Evolutionary conservation across 2,329 filamentous ascomycete genomes (phyloP), one percentile per base, ranked within the genome.

Genomic region (Blastomyces gilchristii): DNA sequence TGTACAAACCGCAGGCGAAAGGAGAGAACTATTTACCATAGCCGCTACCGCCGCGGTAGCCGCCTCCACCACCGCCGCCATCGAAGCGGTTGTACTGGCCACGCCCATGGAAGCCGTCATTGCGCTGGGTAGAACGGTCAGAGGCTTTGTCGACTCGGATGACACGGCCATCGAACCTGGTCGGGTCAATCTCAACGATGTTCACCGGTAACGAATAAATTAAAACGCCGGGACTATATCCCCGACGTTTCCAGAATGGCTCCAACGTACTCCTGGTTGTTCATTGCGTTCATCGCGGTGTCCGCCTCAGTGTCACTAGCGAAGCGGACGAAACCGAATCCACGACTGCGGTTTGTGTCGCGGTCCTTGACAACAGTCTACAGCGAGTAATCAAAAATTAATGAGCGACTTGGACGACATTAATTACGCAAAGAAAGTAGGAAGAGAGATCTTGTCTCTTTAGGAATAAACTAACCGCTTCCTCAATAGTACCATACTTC

Each of bases 321-420:
- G 79, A 93, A 99, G 70, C 92, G 89, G 67, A 99, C 93, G 76
- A 97, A 97, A 58, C 94, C 94, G 76, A 97, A 99, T 65, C 94
- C 94, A 76, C 94, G 90, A 82, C 92, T 97, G 76, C 93, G 91
- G 71, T 91, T 90, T 72, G 93, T 97, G 75, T 97, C 93, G 72
- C 92, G 90, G 77, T 99, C 93, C 81, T 96, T 97, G 72, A 97
- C 92, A 69, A 99, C 93, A 67, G 96, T 90, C 93, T 97, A 72
- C 58, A 63, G 57, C 43, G 22, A 16, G 50, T n/a, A 61, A 65
- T 58, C 67, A 70, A 58, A 64, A 67, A 65, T 67, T 66, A 65
- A 66, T 65, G 58, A 53, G 62, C 57, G 43, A 56, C 49, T 62
- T 59, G 43, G 53, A 31, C 47, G 53, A 5, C 52, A 41, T 58